Evolutionary conservation across 1,284 basidiomycete genomes (phyloP).

Genomic region (Sporisorium exsertum): DNA sequence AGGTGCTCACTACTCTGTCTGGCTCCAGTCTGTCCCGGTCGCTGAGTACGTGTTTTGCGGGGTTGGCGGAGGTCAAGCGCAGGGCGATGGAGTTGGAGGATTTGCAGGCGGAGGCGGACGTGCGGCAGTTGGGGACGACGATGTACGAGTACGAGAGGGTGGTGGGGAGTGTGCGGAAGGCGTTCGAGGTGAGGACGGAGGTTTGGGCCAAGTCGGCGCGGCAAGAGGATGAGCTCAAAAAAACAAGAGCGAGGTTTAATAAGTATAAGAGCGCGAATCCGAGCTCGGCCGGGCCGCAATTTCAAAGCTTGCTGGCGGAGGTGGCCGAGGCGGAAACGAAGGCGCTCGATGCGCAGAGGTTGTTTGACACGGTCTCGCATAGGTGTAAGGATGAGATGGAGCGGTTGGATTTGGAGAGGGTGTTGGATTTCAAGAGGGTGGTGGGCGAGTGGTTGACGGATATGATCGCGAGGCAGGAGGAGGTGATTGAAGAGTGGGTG

Average conservation of each 20-base stretch:
- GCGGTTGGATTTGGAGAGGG: constrained; percentile 91
- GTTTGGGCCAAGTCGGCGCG: constrained; percentile 72
- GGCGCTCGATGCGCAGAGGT: constrained; percentile 73
- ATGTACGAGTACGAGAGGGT: constrained; percentile 92
- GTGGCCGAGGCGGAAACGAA: constrained; percentile 53
- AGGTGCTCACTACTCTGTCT: constrained; percentile 65
- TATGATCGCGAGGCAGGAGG: constrained; percentile 83
- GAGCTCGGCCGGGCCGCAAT: constrained; percentile 28
- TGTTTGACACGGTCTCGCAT: constrained; percentile 87
- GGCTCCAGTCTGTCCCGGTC: constrained; percentile 67
- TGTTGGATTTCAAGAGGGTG: constrained; percentile 85
- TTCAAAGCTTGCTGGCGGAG: constrained; percentile 46
- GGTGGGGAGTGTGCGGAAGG: constrained; percentile 86
- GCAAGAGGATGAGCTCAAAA: constrained; percentile 80
- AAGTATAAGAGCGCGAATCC: constrained; percentile 78
- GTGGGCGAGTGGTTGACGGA: constrained; percentile 83
- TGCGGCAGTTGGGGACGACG: constrained; percentile 74
- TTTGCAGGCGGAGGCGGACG: constrained; percentile 63
- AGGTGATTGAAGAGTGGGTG: constrained; percentile 73
- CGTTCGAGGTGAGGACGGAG: constrained; percentile 86
- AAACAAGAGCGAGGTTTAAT: constrained; percentile 81
- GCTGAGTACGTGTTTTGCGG: constrained; percentile 68
- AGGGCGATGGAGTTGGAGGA: constrained; percentile 55
- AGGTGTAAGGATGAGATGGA: constrained; percentile 90
- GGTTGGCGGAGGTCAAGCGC: constrained; percentile 67